Percentiles rank a stretch among this genome's conserved stretches.
phyloP scores from a whole-genome alignment of 2,329 filamentous ascomycete species.

The Colletotrichum tropicicola region DNA sequence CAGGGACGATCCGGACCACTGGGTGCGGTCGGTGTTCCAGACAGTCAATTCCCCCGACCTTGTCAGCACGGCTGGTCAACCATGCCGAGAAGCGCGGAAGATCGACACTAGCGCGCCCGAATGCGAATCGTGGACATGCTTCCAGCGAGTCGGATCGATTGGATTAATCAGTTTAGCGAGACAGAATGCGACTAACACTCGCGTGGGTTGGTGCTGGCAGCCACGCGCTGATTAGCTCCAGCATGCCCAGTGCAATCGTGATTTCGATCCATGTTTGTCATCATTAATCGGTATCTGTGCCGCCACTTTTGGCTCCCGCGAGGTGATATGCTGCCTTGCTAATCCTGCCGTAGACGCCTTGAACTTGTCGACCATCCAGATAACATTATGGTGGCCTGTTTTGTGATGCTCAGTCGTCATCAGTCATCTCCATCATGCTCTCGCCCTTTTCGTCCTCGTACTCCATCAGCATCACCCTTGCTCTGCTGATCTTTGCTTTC shows the following conservation, averaged over 20 bases:
- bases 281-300: conserved; percentile 1
- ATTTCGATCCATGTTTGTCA: background rate
- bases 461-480: conserved; percentile 42
- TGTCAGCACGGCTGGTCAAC: conserved; percentile 4
- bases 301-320: background rate
- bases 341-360: conserved; percentile 4
- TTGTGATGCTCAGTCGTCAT: conserved; percentile 52
- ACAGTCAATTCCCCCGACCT: conserved; percentile 7
- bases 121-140: conserved; percentile 3
- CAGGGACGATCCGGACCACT: background rate
- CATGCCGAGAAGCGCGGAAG: background rate
- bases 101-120: conserved; percentile 8
- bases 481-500: conserved; percentile 52
- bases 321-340: background rate
- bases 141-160: background rate
- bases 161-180: conserved; percentile 10
- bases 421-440: conserved; percentile 65
- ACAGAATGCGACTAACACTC: conserved; percentile 1
- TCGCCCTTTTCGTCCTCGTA: conserved; percentile 49
- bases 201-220: background rate
- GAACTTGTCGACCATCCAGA: background rate
- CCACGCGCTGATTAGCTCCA: background rate
- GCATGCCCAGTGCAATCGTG: background rate
- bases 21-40: conserved; percentile 3
- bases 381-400: background rate